Evolutionary conservation across 164 flowering plant species (phyloP).

Genomic region (Berberis vulgaris): DNA sequence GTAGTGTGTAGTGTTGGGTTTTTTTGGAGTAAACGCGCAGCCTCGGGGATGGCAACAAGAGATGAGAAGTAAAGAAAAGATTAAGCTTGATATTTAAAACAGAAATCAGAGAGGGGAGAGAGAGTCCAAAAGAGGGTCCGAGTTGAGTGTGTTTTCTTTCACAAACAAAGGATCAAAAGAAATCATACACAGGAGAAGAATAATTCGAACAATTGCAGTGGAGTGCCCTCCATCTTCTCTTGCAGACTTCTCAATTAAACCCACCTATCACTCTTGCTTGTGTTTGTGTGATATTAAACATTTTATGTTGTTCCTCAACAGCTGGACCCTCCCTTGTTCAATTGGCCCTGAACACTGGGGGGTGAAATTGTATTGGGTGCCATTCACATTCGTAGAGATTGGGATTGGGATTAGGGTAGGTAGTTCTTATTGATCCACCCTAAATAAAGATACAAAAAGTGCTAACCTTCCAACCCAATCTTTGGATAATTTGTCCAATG

Average conservation of each 20-base stretch:
- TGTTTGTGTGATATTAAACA: neutral
- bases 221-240: conserved; percentile 25
- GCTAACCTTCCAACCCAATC: no score
- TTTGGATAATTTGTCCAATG: no score
- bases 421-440: no score
- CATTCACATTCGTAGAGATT: neutral
- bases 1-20: neutral
- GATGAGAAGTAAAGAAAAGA: neutral
- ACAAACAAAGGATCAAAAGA: conserved; percentile 30
- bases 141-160: neutral
- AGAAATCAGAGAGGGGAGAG: conserved; percentile 4
- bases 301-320: neutral
- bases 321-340: neutral
- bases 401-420: neutral
- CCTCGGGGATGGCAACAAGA: conserved; percentile 25
- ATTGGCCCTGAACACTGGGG: neutral
- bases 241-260: neutral
- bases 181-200: conserved; percentile 29
- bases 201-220: conserved; percentile 54
- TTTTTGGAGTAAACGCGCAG: conserved; percentile 29
- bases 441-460: no score
- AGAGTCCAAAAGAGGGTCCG: conserved; percentile 23
- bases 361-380: no score
- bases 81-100: neutral
- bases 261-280: neutral